Evolutionary conservation across 2,329 filamentous ascomycete species (phyloP).

Genomic region (Pyrenophora seminiperda): DNA sequence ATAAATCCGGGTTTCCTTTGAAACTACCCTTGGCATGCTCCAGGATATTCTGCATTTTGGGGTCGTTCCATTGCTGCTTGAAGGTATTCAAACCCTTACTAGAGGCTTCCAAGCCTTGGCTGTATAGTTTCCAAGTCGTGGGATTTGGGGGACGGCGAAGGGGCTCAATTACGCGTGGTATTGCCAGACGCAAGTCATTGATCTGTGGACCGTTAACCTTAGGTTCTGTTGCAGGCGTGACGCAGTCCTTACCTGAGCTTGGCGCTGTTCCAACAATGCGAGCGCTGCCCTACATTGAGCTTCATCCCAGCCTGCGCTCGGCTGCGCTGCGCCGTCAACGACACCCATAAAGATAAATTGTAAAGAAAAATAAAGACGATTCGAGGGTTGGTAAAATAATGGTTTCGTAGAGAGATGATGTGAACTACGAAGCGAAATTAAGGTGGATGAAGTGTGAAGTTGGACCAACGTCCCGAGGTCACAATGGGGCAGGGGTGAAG

Average conservation of each 20-base stretch:
- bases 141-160: constrained; percentile 39
- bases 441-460: constrained; percentile 13
- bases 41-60: constrained; percentile 45
- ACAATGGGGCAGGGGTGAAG: not conserved
- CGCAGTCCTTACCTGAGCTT: constrained; percentile 47
- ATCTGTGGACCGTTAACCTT: constrained; percentile 40
- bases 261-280: constrained; percentile 51
- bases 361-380: not conserved
- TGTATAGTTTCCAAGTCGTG: constrained; percentile 47
- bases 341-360: constrained; percentile 20
- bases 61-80: constrained; percentile 45
- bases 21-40: constrained; percentile 45
- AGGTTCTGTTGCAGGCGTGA: not conserved
- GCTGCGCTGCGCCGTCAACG: constrained; percentile 19
- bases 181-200: constrained; percentile 49
- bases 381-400: not conserved
- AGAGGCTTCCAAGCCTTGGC: constrained; percentile 44
- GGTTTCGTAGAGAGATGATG: constrained; percentile 2
- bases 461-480: constrained; percentile 1
- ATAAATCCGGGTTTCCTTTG: constrained; percentile 45
- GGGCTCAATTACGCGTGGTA: constrained; percentile 51
- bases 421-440: constrained; percentile 5
- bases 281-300: constrained; percentile 50
- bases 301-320: constrained; percentile 45
- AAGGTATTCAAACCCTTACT: constrained; percentile 48